phyloP scores from a whole-genome alignment of 371 early-diverging fungal species.

The Mucor racemosus region DNA sequence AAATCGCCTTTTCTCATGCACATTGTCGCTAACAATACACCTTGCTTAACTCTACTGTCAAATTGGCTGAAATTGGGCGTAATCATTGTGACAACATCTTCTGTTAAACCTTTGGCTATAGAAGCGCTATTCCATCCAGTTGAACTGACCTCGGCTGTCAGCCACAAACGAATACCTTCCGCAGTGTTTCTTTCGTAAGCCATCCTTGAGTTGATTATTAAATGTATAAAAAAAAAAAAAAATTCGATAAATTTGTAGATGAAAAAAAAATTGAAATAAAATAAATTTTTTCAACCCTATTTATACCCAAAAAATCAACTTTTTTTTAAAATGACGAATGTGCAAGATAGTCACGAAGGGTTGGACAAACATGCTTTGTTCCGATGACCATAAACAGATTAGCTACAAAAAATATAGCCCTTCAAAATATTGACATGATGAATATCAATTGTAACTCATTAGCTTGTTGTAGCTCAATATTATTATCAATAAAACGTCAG shows the following conservation, averaged over 20 bases:
- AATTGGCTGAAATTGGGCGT: slow-evolving; percentile 25
- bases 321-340: slow-evolving; percentile 1
- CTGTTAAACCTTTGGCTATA: slow-evolving; percentile 38
- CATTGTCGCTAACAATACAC: slow-evolving; percentile 24
- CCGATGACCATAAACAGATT: too few species aligned
- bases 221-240: slow-evolving; percentile 10
- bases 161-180: slow-evolving; percentile 36
- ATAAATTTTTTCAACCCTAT: slow-evolving; percentile 13
- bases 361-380: too few species aligned
- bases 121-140: slow-evolving; percentile 37
- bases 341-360: not conserved
- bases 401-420: too few species aligned
- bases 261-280: slow-evolving; percentile 17
- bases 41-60: slow-evolving; percentile 27
- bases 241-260: slow-evolving; percentile 10
- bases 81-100: slow-evolving; percentile 34
- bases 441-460: not conserved
- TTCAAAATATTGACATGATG: too few species aligned
- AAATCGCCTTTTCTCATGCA: slow-evolving; percentile 27
- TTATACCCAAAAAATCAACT: slow-evolving; percentile 6
- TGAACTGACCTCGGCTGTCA: slow-evolving; percentile 28
- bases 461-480: too few species aligned
- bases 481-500: too few species aligned
- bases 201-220: slow-evolving; percentile 9
- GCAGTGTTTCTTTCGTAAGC: slow-evolving; percentile 34